These are phyloP conservation scores for Penicillium waksmanii DNA, from an alignment of 495 filamentous ascomycete genomes.

Conservation along the genomic window DNA sequence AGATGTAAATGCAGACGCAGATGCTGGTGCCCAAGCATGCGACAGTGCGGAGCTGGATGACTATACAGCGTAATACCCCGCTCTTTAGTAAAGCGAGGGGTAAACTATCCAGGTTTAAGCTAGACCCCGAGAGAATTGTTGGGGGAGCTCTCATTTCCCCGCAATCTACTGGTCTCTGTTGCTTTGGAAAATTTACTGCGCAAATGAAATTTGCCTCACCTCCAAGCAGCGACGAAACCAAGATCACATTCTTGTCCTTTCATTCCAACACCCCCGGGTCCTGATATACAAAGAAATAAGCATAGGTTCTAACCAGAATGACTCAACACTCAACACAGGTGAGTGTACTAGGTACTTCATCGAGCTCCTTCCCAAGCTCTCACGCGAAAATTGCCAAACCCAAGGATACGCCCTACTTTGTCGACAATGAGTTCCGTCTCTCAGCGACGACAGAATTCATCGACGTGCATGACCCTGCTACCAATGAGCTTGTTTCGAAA, in stretches of 20 bases:
- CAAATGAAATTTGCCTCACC: too few relatives aligned
- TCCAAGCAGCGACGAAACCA: too few relatives aligned
- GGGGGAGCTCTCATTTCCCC: too few relatives aligned
- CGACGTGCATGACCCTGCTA: conserved; percentile 18
- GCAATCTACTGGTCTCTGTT: too few relatives aligned
- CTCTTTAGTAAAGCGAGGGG: not conserved
- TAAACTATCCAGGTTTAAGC: not conserved
- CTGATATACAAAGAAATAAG: too few relatives aligned
- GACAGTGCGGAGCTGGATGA: not conserved
- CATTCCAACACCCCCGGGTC: too few relatives aligned
- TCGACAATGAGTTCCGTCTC: conserved; percentile 12
- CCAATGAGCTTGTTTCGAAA: conserved; percentile 13
- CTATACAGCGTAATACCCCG: not conserved
- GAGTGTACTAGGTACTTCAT: conserved; percentile 7
- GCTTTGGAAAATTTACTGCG: too few relatives aligned
- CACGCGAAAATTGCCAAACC: conserved; percentile 2
- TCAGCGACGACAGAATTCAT: conserved; percentile 11
- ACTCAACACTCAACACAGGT: not conserved
- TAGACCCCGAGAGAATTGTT: too few relatives aligned
- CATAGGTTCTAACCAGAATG: too few relatives aligned
- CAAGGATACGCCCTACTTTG: conserved; percentile 12
- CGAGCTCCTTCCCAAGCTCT: conserved; percentile 2
- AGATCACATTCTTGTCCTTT: too few relatives aligned
- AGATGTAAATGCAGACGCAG: not conserved
- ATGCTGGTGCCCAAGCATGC: not conserved